Conservation (phyloP, 1,284 basidiomycete species). For the Puccinia hordei region DNA sequence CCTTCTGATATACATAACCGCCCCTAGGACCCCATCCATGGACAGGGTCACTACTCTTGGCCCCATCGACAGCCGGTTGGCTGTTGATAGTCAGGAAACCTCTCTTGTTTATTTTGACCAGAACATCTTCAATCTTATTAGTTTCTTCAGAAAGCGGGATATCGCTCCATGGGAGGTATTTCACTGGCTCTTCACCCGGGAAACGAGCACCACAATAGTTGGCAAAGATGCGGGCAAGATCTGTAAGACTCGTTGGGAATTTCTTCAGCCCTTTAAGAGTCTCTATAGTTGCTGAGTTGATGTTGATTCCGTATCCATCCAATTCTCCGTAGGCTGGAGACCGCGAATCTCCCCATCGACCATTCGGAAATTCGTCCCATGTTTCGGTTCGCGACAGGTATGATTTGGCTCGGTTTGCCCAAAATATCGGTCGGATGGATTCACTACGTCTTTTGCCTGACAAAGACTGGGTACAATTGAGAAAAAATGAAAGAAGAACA, state of each 20-base stretch:
- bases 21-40: conserved; percentile 62
- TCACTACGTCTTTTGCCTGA: conserved; percentile 83
- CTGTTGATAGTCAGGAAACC: conserved; percentile 98
- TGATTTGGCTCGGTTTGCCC: conserved; percentile 88
- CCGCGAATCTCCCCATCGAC: conserved; percentile 62
- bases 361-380: conserved; percentile 82
- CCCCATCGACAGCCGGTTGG: conserved; percentile 95
- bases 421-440: conserved; percentile 90
- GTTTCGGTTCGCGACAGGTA: conserved; percentile 75
- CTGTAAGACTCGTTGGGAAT: conserved; percentile 66
- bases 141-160: conserved; percentile 83
- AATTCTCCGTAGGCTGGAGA: conserved; percentile 62
- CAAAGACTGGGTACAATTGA: conserved; percentile 66
- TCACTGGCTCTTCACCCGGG: conserved; percentile 56
- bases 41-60: conserved; percentile 68
- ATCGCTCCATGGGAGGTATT: conserved; percentile 93
- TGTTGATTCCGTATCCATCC: conserved; percentile 59
- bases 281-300: conserved; percentile 66
- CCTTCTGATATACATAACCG: conserved; percentile 71
- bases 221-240: conserved; percentile 53
- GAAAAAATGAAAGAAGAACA: conserved; percentile 36
- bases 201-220: conserved; percentile 68
- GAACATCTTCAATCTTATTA: conserved; percentile 73
- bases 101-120: conserved; percentile 80
- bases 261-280: conserved; percentile 77